Percentiles rank a stretch among this genome's conserved stretches.
These are phyloP conservation scores for Cystobasidium pallidum DNA, from an alignment of 1,284 basidiomycete species.

Conservation along the genomic window DNA sequence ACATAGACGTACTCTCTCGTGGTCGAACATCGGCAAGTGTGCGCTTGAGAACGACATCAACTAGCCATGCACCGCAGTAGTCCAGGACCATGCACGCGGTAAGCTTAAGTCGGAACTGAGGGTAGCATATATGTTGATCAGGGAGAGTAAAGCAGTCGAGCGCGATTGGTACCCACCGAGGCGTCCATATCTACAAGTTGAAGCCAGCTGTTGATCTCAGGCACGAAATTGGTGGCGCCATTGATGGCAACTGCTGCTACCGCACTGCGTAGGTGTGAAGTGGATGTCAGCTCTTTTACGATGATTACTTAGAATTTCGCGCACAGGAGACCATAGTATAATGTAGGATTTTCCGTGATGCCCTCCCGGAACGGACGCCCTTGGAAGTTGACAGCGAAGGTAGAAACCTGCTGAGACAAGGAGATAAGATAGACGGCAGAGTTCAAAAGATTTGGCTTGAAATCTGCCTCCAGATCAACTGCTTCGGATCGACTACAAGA, in stretches of 20 bases:
- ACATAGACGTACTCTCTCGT: conserved; percentile 63
- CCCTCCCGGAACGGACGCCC: conserved; percentile 95
- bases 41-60: conserved; percentile 83
- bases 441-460: conserved; percentile 87
- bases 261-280: neutral
- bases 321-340: conserved; percentile 87
- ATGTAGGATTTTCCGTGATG: conserved; percentile 84
- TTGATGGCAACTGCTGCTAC: conserved; percentile 73
- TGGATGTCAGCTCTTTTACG: neutral
- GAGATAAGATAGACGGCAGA: conserved; percentile 92
- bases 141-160: neutral
- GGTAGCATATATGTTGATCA: neutral
- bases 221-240: conserved; percentile 90
- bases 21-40: conserved; percentile 83
- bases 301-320: conserved; percentile 59
- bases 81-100: conserved; percentile 82
- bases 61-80: conserved; percentile 79
- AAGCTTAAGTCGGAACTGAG: conserved; percentile 76
- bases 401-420: conserved; percentile 92
- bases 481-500: conserved; percentile 67
- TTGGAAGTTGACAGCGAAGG: conserved; percentile 95
- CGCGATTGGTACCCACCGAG: conserved; percentile 62
- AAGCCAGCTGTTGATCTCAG: conserved; percentile 94
- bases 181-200: conserved; percentile 90
- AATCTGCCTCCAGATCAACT: conserved; percentile 89